These are phyloP conservation scores for Cladorrhinum sp. DNA, from an alignment of 2,329 filamentous ascomycete species.

Conservation along the genomic window DNA sequence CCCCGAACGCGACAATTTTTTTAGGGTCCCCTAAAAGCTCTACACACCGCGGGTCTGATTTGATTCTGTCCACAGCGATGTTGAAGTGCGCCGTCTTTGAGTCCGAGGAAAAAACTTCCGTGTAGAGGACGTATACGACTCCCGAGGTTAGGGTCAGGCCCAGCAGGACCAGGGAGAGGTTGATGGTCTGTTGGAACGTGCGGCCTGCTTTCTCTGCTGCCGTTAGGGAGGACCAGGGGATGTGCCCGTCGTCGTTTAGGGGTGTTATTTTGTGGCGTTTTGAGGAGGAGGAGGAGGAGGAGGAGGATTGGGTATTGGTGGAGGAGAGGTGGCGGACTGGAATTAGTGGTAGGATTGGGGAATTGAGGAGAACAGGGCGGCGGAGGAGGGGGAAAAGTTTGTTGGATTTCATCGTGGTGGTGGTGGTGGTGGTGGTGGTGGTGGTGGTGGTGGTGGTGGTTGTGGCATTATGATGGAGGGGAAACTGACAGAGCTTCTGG, in stretches of 20 bases:
- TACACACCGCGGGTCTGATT: conserved; percentile 66
- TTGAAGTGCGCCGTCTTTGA: conserved; percentile 89
- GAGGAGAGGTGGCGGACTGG: conserved; percentile 16
- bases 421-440: too few species aligned
- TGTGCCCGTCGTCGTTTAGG: conserved; percentile 78
- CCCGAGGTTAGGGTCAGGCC: conserved; percentile 70
- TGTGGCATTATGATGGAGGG: not conserved
- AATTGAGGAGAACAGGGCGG: not conserved
- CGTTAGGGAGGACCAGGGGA: conserved; percentile 77
- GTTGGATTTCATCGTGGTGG: not conserved
- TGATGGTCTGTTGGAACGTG: conserved; percentile 87
- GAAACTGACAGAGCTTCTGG: not conserved
- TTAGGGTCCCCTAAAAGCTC: conserved; percentile 71
- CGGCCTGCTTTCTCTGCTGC: conserved; percentile 74
- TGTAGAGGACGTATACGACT: conserved; percentile 75
- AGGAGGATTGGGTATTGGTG: conserved; percentile 30
- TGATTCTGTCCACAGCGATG: conserved; percentile 76
- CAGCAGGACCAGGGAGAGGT: conserved; percentile 72
- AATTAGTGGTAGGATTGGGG: not conserved
- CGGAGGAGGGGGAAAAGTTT: conserved; percentile 8
- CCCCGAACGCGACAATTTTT: conserved; percentile 77
- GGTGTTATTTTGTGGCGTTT: conserved; percentile 72
- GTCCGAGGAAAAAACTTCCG: conserved; percentile 78
- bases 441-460: not conserved
- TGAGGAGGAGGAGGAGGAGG: conserved; percentile 53